These are phyloP conservation scores for Pisolithus orientalis DNA, from an alignment of 768 basidiomycete species.

Conservation along the genomic window DNA sequence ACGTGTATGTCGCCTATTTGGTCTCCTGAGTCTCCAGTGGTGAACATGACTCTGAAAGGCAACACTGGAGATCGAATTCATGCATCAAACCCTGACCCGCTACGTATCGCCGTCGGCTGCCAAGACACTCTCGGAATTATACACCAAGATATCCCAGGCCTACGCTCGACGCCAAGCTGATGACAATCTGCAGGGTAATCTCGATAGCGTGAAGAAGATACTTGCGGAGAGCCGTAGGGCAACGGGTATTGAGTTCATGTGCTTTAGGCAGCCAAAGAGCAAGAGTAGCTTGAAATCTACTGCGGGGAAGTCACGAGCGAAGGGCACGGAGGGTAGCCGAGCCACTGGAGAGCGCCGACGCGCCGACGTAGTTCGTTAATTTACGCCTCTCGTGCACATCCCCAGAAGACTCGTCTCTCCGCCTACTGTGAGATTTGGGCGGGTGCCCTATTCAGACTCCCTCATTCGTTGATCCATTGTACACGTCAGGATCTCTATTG, in stretches of 20 bases:
- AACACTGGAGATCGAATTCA: slow-evolving; percentile 97
- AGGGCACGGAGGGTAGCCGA: slow-evolving; percentile 12
- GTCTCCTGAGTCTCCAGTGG: background rate
- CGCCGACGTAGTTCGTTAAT: background rate
- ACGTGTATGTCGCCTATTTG: slow-evolving; percentile 48
- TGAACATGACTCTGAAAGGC: slow-evolving; percentile 49
- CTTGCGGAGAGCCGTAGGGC: slow-evolving; percentile 82
- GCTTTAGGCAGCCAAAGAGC: slow-evolving; percentile 73
- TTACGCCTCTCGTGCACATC: background rate
- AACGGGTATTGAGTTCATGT: slow-evolving; percentile 92
- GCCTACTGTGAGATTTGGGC: too few relatives aligned
- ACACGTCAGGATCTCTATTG: too few relatives aligned
- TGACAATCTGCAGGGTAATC: slow-evolving; percentile 77
- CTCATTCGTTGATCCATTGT: too few relatives aligned
- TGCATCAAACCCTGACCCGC: slow-evolving; percentile 90
- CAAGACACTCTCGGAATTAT: slow-evolving; percentile 83
- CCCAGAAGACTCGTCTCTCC: background rate
- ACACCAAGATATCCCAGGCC: slow-evolving; percentile 90
- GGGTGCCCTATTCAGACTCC: too few relatives aligned
- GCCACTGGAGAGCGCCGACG: slow-evolving; percentile 17
- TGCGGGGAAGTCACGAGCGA: slow-evolving; percentile 12
- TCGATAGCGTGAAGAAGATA: slow-evolving; percentile 89
- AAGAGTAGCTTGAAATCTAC: slow-evolving; percentile 16
- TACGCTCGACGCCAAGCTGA: slow-evolving; percentile 83
- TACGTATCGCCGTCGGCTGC: slow-evolving; percentile 81